phyloP scores from a whole-genome alignment of 2,329 filamentous ascomycete genomes.

The Botrytis deweyae region DNA sequence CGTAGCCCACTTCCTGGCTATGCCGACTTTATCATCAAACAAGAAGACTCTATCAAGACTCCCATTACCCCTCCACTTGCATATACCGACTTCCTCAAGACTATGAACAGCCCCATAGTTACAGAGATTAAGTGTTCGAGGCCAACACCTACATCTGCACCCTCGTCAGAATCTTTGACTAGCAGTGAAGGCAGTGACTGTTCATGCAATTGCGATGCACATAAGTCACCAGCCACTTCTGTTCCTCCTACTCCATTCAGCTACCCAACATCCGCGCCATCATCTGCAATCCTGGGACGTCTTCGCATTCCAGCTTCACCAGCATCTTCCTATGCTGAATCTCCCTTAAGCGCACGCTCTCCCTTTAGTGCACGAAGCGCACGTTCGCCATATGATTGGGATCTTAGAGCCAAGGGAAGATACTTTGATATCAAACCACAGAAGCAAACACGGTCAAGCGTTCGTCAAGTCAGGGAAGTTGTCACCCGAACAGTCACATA shows the following conservation, averaged over 20 bases:
- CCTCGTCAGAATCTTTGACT: conserved; percentile 40
- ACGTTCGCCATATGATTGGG: conserved; percentile 77
- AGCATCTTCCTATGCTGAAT: conserved; percentile 63
- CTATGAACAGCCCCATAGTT: conserved; percentile 52
- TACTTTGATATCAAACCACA: conserved; percentile 58
- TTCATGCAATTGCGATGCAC: conserved; percentile 56
- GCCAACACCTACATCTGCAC: conserved; percentile 47
- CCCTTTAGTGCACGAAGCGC: conserved; percentile 67
- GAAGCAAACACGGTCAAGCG: conserved; percentile 59
- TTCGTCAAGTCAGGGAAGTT: conserved; percentile 78
- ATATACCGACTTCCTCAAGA: conserved; percentile 91
- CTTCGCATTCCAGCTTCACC: conserved; percentile 79
- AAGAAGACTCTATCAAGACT: conserved; percentile 67
- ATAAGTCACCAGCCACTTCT: conserved; percentile 56
- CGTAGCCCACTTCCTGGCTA: conserved; percentile 66
- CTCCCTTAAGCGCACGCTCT: conserved; percentile 57
- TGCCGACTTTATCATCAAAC: conserved; percentile 62
- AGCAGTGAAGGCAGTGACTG: conserved; percentile 51
- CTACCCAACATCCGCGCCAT: conserved; percentile 60
- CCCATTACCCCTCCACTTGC: conserved; percentile 88
- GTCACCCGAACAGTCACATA: conserved; percentile 94
- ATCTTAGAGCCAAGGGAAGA: conserved; percentile 64
- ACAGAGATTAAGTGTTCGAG: conserved; percentile 45
- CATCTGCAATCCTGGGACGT: conserved; percentile 55
- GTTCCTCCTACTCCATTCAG: conserved; percentile 56